phyloP scores from a whole-genome alignment of 441 rosid species.

The Bruguiera hainesii region DNA sequence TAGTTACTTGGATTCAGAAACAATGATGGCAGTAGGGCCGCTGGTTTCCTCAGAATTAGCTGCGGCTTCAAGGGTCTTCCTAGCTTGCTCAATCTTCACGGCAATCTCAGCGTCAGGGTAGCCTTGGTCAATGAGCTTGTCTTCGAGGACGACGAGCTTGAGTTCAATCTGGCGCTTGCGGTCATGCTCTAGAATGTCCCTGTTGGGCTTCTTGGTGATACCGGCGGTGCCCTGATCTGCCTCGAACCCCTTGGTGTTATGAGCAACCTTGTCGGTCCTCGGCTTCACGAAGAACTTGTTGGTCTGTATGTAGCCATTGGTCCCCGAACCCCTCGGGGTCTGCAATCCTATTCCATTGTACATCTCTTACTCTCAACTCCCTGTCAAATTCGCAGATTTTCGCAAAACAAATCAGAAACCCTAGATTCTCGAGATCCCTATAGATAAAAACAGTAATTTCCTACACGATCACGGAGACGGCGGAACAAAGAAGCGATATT shows the following conservation, averaged over 20 bases:
- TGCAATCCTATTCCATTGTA: conserved; percentile 86
- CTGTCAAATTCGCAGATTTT: too few relatives aligned
- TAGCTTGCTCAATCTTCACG: conserved; percentile 71
- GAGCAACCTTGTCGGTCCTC: conserved; percentile 61
- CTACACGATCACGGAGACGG: too few relatives aligned
- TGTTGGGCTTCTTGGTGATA: conserved; percentile 72
- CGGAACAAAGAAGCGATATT: too few relatives aligned
- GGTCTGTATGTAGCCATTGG: conserved; percentile 88
- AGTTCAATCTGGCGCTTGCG: conserved; percentile 88
- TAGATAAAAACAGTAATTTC: too few relatives aligned
- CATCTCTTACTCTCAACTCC: conserved; percentile 5
- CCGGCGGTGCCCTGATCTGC: conserved; percentile 83
- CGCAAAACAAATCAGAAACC: too few relatives aligned
- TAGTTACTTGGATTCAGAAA: conserved; percentile 33
- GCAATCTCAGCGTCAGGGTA: conserved; percentile 76
- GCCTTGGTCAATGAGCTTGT: conserved; percentile 73
- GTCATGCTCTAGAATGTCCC: conserved; percentile 85
- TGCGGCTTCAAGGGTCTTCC: conserved; percentile 57
- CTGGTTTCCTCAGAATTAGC: conserved; percentile 38
- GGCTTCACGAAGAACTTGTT: conserved; percentile 80
- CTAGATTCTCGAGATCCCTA: too few relatives aligned
- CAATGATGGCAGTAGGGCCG: conserved; percentile 26
- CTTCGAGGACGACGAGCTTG: conserved; percentile 77
- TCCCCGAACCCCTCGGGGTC: conserved; percentile 94
- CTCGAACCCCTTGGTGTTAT: conserved; percentile 55